These are phyloP conservation scores for Alternaria arbusti DNA, from an alignment of 2,329 filamentous ascomycete species.

Conservation along the genomic window DNA sequence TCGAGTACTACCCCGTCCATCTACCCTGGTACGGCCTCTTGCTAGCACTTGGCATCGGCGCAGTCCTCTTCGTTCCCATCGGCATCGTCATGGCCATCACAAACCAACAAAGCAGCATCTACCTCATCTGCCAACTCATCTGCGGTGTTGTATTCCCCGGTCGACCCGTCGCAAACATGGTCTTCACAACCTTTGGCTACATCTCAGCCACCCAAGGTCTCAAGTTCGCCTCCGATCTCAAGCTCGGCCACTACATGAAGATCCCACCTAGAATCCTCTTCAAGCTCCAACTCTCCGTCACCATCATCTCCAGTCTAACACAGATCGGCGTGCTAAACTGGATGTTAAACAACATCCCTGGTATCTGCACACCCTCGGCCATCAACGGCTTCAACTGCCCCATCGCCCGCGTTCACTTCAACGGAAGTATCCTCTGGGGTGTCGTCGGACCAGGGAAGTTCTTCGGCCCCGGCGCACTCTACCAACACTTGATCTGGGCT, in stretches of 20 bases:
- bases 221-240: slow-evolving; percentile 86
- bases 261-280: slow-evolving; percentile 81
- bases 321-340: slow-evolving; percentile 87
- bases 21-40: slow-evolving; percentile 87
- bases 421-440: slow-evolving; percentile 88
- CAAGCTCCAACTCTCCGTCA: slow-evolving; percentile 77
- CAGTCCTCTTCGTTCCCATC: slow-evolving; percentile 85
- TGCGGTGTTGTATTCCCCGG: slow-evolving; percentile 84
- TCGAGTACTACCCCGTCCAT: slow-evolving; percentile 79
- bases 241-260: slow-evolving; percentile 88
- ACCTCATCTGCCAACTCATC: slow-evolving; percentile 84
- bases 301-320: slow-evolving; percentile 76
- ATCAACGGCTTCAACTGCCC: slow-evolving; percentile 88
- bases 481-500: slow-evolving; percentile 79
- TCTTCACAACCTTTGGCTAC: slow-evolving; percentile 90
- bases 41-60: slow-evolving; percentile 77
- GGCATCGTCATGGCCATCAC: slow-evolving; percentile 94
- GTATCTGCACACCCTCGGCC: slow-evolving; percentile 79
- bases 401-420: slow-evolving; percentile 87
- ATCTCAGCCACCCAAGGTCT: slow-evolving; percentile 88
- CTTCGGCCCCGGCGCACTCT: slow-evolving; percentile 77
- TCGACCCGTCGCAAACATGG: slow-evolving; percentile 88
- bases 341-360: slow-evolving; percentile 81
- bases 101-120: slow-evolving; percentile 86
- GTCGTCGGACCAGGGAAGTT: slow-evolving; percentile 83